Base-by-base conservation (phyloP, 2,329 filamentous ascomycete genomes). In the Botrytis fabae region DNA sequence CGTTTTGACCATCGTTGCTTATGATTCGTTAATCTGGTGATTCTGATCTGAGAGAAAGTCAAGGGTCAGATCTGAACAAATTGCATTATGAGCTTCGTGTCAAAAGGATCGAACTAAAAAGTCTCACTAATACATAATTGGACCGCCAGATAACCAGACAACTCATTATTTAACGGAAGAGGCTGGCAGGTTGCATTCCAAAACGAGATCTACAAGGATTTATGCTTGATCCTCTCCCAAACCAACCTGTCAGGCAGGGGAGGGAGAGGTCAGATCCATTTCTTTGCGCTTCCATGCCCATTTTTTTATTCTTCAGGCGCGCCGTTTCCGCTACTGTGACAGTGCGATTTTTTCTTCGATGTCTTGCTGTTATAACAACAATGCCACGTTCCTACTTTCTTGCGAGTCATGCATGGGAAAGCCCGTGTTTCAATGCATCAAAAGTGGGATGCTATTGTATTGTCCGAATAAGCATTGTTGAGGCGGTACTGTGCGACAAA, bases 311-410 rank as follows among this genome's bases (percentile, higher is more conserved):
- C 64, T 72, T 72, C 63, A 65, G 51, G 51, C 59, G 70, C 70
- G 70, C 70, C 51, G 62, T 72, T 68, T 69, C 70, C 70, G 70
- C 70, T 69, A 38, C 28, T 28, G 48, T 66, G 48, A 40, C 54
- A 28, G 51, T 57, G 51, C 18, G 51, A 28, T 28, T 28, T n/a
- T 57, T 22, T 59, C 35, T 57, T 28, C 42, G 10, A 20, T 28
- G 62, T 61, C 70, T 72, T 60, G 70, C 70, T 72, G 70, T 72
- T 72, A 68, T 72, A 72, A 72, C 64, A 48, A 65, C 18, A 35
- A 65, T 69, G 63, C 62, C 61, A 72, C 63, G 70, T 68, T 69
- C 48, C 48, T 57, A 57, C 10, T 10, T 57, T 69, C 51, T 72
- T 68, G 51, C 70, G 70, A 72, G 70, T 72, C 70, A 72, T 72